Percentiles rank a stretch among this genome's conserved stretches.
Conservation (phyloP, 345 rosid genomes). For the Eucalyptus cladocalyx region DNA sequence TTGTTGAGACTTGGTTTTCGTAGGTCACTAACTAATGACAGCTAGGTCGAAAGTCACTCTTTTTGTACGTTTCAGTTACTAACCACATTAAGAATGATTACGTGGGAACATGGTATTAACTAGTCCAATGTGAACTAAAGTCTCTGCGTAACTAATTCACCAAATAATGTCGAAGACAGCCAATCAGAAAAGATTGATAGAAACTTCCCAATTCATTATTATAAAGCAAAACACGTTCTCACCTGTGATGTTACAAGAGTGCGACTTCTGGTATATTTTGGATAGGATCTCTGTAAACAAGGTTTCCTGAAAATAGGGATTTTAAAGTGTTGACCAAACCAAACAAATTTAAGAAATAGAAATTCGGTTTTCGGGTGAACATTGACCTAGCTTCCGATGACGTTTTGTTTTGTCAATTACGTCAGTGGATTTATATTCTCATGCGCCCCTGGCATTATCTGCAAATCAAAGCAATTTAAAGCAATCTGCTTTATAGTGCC, state of each 20-base stretch:
- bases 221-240: not conserved
- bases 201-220: not conserved
- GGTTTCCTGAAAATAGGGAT: not conserved
- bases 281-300: not conserved
- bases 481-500: not conserved
- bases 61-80: not conserved
- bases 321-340: not conserved
- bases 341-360: not conserved
- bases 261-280: not conserved
- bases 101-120: not conserved
- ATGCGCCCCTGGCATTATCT: not conserved
- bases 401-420: too few species aligned
- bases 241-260: not conserved
- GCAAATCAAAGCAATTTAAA: not conserved
- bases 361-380: too few species aligned
- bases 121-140: not conserved
- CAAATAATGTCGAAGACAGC: not conserved
- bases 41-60: not conserved
- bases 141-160: not conserved
- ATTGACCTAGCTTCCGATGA: not conserved
- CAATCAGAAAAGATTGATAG: not conserved
- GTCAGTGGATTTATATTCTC: not conserved
- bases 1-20: not conserved
- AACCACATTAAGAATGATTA: not conserved
- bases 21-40: not conserved